Conservation (phyloP, 768 basidiomycete species). For the Pleurotus platypus region DNA sequence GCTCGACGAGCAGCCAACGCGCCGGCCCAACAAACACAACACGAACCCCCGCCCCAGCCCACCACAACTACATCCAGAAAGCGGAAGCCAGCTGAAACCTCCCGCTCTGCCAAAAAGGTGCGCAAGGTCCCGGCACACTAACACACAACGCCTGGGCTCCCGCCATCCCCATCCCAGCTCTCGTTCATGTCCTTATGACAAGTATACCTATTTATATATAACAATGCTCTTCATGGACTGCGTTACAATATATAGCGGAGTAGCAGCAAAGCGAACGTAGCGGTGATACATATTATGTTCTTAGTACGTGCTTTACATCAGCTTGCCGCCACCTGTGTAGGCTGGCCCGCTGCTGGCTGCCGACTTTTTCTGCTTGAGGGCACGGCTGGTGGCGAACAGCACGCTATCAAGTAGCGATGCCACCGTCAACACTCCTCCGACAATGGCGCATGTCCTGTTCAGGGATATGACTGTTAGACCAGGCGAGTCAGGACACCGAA, state of each 20-base stretch:
- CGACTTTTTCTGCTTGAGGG: constrained; percentile 57
- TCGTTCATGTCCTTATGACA: too few species aligned
- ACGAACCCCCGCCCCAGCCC: neutral
- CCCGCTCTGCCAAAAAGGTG: neutral
- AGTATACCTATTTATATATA: too few species aligned
- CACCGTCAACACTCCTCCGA: constrained; percentile 95
- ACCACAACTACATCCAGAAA: constrained; percentile 28
- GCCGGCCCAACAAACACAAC: neutral
- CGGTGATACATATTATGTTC: too few species aligned
- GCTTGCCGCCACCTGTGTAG: constrained; percentile 30
- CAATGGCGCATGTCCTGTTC: constrained; percentile 89
- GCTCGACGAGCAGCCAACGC: too few species aligned
- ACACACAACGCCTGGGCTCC: too few species aligned
- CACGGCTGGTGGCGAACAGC: constrained; percentile 78
- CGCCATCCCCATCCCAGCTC: too few species aligned
- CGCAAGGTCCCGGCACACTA: neutral
- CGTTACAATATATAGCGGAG: too few species aligned
- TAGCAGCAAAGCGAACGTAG: too few species aligned
- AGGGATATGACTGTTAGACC: constrained; percentile 1
- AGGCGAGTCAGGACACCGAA: neutral
- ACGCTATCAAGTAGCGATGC: constrained; percentile 85
- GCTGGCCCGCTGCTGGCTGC: constrained; percentile 25
- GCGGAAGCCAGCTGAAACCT: constrained; percentile 22
- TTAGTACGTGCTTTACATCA: constrained; percentile 32
- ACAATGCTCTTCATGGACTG: too few species aligned